phyloP scores from a whole-genome alignment of 139 green algal species.

The Coccomyxa sp. region DNA sequence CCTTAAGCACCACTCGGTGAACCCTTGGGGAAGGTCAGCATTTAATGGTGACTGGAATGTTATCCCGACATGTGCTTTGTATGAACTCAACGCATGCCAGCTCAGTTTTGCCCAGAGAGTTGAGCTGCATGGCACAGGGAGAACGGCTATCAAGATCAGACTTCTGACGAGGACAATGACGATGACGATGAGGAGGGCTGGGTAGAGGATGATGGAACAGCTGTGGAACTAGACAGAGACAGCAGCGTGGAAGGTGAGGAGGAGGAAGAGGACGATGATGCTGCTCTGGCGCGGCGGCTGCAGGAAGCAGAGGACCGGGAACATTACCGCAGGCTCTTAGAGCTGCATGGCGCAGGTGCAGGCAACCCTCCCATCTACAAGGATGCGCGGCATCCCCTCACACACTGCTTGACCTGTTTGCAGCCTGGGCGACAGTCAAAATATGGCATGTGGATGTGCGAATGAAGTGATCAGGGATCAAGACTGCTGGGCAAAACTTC shows the following conservation, averaged over 20 bases:
- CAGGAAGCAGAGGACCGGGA: slow-evolving; percentile 37
- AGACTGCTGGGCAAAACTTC: not conserved
- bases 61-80: not conserved
- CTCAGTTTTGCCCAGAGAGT: slow-evolving; percentile 21
- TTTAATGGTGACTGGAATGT: not conserved
- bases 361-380: not conserved
- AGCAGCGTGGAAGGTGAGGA: not conserved
- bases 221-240: slow-evolving; percentile 12
- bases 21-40: not conserved
- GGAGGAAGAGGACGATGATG: slow-evolving; percentile 8
- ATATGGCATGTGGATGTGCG: not conserved
- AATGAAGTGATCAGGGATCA: not conserved
- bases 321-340: slow-evolving; percentile 31
- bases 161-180: not conserved
- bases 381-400: not conserved
- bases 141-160: not conserved
- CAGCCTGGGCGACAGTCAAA: not conserved
- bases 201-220: not conserved
- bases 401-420: not conserved
- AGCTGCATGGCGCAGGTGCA: slow-evolving; percentile 18
- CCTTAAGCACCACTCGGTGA: not conserved
- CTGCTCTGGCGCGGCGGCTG: slow-evolving; percentile 29
- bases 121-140: not conserved
- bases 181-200: not conserved
- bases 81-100: not conserved